phyloP scores from a whole-genome alignment of 805 yeast genomes.

The Candida broadrunensis region DNA sequence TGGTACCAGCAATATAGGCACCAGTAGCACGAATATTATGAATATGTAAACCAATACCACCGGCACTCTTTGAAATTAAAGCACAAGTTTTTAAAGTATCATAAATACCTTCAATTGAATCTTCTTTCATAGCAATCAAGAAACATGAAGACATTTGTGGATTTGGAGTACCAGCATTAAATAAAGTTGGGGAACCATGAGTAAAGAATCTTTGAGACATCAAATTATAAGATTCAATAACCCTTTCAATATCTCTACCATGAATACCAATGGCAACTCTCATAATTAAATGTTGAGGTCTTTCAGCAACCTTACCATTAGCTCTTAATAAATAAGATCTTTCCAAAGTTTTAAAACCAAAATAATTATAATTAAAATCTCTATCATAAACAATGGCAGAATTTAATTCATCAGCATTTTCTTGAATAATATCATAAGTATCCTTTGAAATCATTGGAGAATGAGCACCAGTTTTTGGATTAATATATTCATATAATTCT shows the following conservation, averaged over 20 bases:
- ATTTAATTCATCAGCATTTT: constrained; percentile 41
- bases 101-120: constrained; percentile 61
- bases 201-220: constrained; percentile 60
- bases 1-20: constrained; percentile 59
- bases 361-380: constrained; percentile 56
- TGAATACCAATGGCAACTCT: constrained; percentile 62
- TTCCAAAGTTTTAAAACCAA: constrained; percentile 61
- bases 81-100: constrained; percentile 62
- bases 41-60: constrained; percentile 62
- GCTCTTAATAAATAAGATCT: constrained; percentile 55
- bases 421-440: constrained; percentile 34
- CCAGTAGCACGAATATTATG: constrained; percentile 60
- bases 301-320: constrained; percentile 56
- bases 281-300: constrained; percentile 62
- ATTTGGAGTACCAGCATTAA: constrained; percentile 60
- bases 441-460: constrained; percentile 44
- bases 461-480: constrained; percentile 71
- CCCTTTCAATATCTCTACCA: constrained; percentile 50
- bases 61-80: constrained; percentile 59
- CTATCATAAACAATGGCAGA: constrained; percentile 45
- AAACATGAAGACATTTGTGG: constrained; percentile 64
- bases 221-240: constrained; percentile 53
- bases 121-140: constrained; percentile 62
- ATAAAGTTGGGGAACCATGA: constrained; percentile 61
- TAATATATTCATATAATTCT: constrained; percentile 71